Evolutionary conservation across 2,329 filamentous ascomycete genomes (phyloP).

Genomic region (Trichoderma sp.): DNA sequence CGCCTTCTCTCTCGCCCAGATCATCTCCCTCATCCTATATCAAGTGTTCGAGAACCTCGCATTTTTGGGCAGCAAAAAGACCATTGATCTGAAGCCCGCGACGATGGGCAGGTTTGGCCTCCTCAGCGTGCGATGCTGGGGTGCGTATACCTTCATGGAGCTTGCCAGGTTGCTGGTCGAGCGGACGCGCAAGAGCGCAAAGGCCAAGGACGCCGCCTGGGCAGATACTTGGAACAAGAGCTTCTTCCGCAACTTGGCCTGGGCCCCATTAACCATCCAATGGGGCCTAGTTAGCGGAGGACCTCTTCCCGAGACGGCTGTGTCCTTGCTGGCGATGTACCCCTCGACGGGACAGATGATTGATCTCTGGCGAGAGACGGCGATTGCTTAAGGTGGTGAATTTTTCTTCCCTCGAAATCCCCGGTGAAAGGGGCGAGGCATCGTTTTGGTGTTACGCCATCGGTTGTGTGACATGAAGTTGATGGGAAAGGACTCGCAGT

Average conservation of each 20-base stretch:
- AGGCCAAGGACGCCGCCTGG: slow-evolving; percentile 42
- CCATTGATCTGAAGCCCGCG: slow-evolving; percentile 57
- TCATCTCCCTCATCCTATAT: slow-evolving; percentile 64
- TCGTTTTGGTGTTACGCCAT: not conserved
- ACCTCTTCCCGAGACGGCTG: slow-evolving; percentile 39
- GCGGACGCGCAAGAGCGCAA: slow-evolving; percentile 38
- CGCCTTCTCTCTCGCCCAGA: slow-evolving; percentile 62
- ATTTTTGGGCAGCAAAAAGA: slow-evolving; percentile 70
- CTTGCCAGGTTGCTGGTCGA: slow-evolving; percentile 60
- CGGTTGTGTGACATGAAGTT: not conserved
- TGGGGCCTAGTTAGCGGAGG: slow-evolving; percentile 69
- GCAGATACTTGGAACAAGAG: slow-evolving; percentile 58
- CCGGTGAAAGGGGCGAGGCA: not conserved
- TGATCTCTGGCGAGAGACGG: slow-evolving; percentile 44
- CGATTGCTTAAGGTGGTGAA: slow-evolving; percentile 19
- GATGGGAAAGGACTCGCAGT: not conserved
- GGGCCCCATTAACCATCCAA: slow-evolving; percentile 79
- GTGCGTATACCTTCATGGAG: slow-evolving; percentile 72
- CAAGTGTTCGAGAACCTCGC: slow-evolving; percentile 81
- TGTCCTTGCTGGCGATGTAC: slow-evolving; percentile 43
- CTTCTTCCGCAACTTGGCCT: slow-evolving; percentile 67
- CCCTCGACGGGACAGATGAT: slow-evolving; percentile 45
- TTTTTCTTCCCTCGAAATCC: not conserved
- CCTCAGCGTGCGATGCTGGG: slow-evolving; percentile 79
- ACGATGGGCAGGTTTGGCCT: slow-evolving; percentile 60